Evolutionary conservation across 2,329 filamentous ascomycete species (phyloP).

Genomic region (Coniochaeta sp.): DNA sequence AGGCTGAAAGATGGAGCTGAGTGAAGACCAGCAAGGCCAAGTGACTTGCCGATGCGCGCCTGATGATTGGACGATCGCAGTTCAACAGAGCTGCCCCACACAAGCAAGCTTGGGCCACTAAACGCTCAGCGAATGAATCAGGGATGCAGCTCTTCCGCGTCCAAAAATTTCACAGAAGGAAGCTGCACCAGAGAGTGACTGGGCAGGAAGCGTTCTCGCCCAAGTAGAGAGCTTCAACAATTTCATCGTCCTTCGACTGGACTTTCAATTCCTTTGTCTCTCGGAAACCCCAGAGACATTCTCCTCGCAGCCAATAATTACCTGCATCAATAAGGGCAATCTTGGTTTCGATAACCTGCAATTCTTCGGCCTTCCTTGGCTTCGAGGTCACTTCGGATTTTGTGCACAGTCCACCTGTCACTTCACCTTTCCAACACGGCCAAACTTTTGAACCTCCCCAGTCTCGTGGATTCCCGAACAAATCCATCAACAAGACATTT

Average conservation of each 20-base stretch:
- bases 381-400: background rate
- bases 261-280: background rate
- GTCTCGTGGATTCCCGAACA: background rate
- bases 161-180: background rate
- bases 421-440: conserved; percentile 4
- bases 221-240: background rate
- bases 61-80: background rate
- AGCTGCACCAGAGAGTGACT: background rate
- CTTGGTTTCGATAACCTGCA: no score
- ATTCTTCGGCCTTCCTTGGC: background rate
- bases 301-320: background rate
- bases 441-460: background rate
- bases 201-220: background rate
- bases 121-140: background rate
- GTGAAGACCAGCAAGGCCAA: background rate
- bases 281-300: background rate
- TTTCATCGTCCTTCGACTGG: background rate
- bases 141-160: background rate
- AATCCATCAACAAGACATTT: background rate
- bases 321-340: background rate
- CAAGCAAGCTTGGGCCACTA: background rate
- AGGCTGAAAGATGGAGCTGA: background rate
- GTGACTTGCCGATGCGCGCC: background rate
- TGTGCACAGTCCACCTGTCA: conserved; percentile 4
- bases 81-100: background rate